Conservation (phyloP, 345 rosid genomes). For the Crucihimalaya himalaica region DNA sequence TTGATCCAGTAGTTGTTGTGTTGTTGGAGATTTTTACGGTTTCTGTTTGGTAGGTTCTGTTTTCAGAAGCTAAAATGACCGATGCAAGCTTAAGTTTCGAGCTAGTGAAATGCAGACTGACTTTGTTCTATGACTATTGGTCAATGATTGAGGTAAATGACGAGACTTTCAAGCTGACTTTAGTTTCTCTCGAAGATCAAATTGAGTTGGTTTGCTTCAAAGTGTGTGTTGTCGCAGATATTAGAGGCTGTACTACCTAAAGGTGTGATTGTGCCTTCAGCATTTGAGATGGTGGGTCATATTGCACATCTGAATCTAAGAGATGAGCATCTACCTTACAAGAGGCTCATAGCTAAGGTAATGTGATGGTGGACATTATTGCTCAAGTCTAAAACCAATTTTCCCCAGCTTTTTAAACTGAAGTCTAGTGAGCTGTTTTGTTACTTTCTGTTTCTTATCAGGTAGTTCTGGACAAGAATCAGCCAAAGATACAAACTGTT, state of each 20-base stretch:
- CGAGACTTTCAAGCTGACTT: conserved; percentile 6
- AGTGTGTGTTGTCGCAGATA: conserved; percentile 61
- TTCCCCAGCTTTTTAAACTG: conserved; percentile 13
- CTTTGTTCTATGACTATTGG: conserved; percentile 86
- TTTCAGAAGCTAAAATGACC: conserved; percentile 48
- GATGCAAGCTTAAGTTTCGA: conserved; percentile 48
- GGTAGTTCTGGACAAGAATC: conserved; percentile 89
- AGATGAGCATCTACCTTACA: conserved; percentile 74
- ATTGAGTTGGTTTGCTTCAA: conserved; percentile 48
- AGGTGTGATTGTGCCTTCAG: conserved; percentile 74
- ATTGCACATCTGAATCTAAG: conserved; percentile 82
- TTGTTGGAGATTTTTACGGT: conserved; percentile 7
- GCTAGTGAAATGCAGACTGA: conserved; percentile 76
- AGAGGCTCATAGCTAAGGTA: conserved; percentile 74
- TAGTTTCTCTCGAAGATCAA: not conserved
- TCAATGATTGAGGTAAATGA: conserved; percentile 81
- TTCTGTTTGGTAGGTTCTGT: conserved; percentile 51
- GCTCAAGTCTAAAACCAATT: not conserved
- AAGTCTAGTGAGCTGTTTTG: not conserved
- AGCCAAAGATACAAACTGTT: conserved; percentile 87
- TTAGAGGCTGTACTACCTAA: conserved; percentile 81
- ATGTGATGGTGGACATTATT: conserved; percentile 21
- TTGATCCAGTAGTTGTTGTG: conserved; percentile 1
- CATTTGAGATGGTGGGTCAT: conserved; percentile 89
- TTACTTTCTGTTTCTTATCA: conserved; percentile 29